phyloP scores from a whole-genome alignment of 495 filamentous ascomycete species.

The Aspergillus egyptiacus region DNA sequence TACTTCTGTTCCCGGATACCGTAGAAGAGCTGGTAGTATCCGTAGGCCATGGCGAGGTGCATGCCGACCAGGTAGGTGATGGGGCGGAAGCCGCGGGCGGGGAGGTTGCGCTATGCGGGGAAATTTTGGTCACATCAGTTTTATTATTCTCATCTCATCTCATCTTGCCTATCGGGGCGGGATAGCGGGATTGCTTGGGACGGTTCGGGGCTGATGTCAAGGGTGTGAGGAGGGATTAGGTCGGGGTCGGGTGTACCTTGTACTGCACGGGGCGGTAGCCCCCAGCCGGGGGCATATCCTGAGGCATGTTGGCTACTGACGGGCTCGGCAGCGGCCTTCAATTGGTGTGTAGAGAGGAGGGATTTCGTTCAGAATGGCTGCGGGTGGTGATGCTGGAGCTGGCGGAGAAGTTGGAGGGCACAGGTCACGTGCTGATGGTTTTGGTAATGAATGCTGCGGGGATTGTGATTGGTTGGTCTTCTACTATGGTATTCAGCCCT shows the following conservation, averaged over 20 bases:
- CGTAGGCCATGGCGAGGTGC: constrained; percentile 73
- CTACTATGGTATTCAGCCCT: too few species aligned
- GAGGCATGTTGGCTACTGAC: constrained; percentile 43
- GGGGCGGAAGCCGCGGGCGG: constrained; percentile 85
- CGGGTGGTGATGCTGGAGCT: constrained; percentile 18
- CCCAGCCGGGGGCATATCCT: constrained; percentile 89
- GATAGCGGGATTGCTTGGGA: background rate
- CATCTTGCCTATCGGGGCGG: background rate
- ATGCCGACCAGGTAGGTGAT: constrained; percentile 66
- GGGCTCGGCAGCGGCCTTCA: constrained; percentile 17
- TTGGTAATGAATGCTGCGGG: constrained; percentile 33
- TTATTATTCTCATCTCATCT: too few species aligned
- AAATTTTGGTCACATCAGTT: too few species aligned
- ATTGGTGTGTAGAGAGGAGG: constrained; percentile 22
- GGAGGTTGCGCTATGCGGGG: constrained; percentile 80
- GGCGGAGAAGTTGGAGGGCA: constrained; percentile 32
- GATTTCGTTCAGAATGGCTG: constrained; percentile 11
- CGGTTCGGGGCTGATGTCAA: background rate
- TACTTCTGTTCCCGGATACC: constrained; percentile 86
- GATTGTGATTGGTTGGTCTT: constrained; percentile 27
- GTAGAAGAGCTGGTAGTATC: constrained; percentile 73
- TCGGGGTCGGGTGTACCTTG: constrained; percentile 59
- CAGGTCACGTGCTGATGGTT: constrained; percentile 30
- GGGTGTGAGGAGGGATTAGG: too few species aligned
- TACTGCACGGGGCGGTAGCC: constrained; percentile 96